Evolutionary conservation across 495 filamentous ascomycete genomes (phyloP), one percentile per base, ranked within the genome.

Genomic region (Aspergillus kassunensis): DNA sequence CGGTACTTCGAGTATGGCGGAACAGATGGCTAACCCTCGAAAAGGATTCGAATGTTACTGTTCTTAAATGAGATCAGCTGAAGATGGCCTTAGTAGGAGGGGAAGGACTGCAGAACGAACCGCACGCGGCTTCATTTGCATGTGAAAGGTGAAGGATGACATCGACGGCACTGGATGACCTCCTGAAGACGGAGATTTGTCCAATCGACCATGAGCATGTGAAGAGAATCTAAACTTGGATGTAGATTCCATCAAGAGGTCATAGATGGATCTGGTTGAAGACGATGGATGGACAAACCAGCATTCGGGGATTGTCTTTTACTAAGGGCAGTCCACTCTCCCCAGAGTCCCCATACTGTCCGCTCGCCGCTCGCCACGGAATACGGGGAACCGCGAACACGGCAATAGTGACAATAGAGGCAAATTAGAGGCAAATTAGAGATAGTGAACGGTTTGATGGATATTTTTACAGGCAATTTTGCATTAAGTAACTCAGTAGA

Each of bases 131-230:
- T n/a, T n/a, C n/a, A n/a, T n/a, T 46, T 12, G 44, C 52, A 54
- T 54, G 52, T 54, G 52, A 54, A n/a, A 54, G 46, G 27, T 35
- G 43, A 36, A 29, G 24, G 34, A 54, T 54, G 52, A 33, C 52
- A 49, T 54, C 27, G 29, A 46, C 18, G 30, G 27, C 43, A 13
- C 27, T 30, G 30, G 19, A 23, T 46, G 44, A 46, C 44, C 44
- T 24, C 10, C 18, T 46, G 19, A 24, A 35, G 5, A 20, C 19
- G 44, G 30, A 15, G 29, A 46, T 23, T 34, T 19, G 30, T 35
- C 44, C 44, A 46, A 20, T 35, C 11, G 44, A 46, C 10, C 10
- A 23, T 13, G 44, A 33, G 20, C 44, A 46, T 46, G 44, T 46
- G 44, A 46, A 46, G 24, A 27, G 24, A 27, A 27, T 9, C 4